A percentile compares a stretch with the other conserved stretches of the same genome.
These are phyloP conservation scores for Vanderwaltozyma yarrowii DNA, from an alignment of 805 yeast species.

Conservation along the genomic window DNA sequence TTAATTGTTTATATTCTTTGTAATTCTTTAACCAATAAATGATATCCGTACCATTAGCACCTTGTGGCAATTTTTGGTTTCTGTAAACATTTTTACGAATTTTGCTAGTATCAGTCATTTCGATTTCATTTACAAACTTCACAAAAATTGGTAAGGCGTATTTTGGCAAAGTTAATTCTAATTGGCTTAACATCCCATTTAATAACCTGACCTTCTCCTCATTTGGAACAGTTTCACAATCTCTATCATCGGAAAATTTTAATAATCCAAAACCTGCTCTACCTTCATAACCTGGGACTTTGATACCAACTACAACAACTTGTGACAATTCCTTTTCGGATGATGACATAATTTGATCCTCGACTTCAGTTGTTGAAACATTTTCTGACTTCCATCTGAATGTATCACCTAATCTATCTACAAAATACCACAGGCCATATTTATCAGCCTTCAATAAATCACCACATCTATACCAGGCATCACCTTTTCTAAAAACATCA, in stretches of 20 bases:
- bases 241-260: constrained; percentile 34
- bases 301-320: constrained; percentile 79
- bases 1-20: constrained; percentile 43
- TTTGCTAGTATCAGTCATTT: constrained; percentile 73
- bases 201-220: constrained; percentile 26
- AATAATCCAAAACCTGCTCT: constrained; percentile 86
- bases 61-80: constrained; percentile 60
- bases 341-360: constrained; percentile 46
- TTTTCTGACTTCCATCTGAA: constrained; percentile 96
- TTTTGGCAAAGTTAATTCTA: constrained; percentile 49
- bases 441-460: constrained; percentile 66
- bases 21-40: constrained; percentile 62
- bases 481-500: constrained; percentile 74
- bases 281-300: constrained; percentile 83
- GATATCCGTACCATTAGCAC: constrained; percentile 45
- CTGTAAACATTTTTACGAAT: constrained; percentile 60
- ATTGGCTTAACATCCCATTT: constrained; percentile 29
- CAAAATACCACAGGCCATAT: constrained; percentile 65
- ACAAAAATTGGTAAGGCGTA: constrained; percentile 82
- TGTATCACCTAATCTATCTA: constrained; percentile 90
- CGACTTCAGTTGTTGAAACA: constrained; percentile 89
- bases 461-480: constrained; percentile 85
- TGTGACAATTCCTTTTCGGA: constrained; percentile 37
- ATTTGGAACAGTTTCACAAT: constrained; percentile 9
- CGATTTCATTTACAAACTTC: constrained; percentile 52